These are phyloP conservation scores for Eimeria necatrix DNA, from an alignment of 169 alveolate genomes.

Conservation along the genomic window DNA sequence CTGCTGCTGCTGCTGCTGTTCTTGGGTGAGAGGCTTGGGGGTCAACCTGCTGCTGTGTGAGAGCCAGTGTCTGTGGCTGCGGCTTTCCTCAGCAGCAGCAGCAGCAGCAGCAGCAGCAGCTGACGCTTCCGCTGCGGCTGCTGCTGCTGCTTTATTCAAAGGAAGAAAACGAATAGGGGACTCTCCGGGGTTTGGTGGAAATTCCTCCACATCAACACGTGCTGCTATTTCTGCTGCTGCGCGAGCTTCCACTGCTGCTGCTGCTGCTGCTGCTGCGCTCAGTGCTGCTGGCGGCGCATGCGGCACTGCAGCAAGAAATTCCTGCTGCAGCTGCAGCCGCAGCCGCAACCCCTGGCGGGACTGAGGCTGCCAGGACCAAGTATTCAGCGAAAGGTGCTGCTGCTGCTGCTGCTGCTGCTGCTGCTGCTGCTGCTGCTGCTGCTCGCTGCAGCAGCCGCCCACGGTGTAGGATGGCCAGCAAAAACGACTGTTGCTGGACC, in stretches of 20 bases:
- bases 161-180: conserved; percentile 55
- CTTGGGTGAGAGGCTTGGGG: background rate
- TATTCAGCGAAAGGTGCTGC: background rate
- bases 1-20: background rate
- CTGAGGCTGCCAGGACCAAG: conserved; percentile 25
- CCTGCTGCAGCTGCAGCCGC: conserved; percentile 18
- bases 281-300: too few relatives aligned
- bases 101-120: conserved; percentile 49
- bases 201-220: background rate
- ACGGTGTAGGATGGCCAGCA: conserved; percentile 5
- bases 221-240: conserved; percentile 1
- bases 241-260: background rate
- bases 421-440: conserved; percentile 45
- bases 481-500: conserved; percentile 21
- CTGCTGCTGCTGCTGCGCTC: background rate
- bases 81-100: background rate
- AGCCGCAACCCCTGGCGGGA: background rate
- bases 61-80: background rate
- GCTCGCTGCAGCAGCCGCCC: background rate
- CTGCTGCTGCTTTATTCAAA: background rate
- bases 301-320: background rate
- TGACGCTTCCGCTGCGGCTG: conserved; percentile 10
- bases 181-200: background rate
- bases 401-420: conserved; percentile 46
- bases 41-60: too few relatives aligned